phyloP scores from a whole-genome alignment of 805 yeast species.

The Lipomyces japonicus region DNA sequence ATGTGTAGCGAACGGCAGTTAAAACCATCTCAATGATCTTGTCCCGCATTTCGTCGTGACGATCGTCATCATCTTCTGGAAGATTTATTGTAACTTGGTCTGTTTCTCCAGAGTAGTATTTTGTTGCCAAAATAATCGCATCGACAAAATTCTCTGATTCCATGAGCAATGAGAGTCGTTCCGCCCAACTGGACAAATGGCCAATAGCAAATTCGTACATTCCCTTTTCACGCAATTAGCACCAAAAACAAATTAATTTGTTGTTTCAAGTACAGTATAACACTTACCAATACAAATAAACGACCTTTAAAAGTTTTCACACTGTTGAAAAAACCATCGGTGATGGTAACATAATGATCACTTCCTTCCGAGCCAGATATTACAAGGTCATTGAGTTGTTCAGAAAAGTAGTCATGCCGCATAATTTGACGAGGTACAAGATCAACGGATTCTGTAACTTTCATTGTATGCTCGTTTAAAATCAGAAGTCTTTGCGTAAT shows the following conservation, averaged over 20 bases:
- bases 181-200: slow-evolving; percentile 66
- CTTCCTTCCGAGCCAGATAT: slow-evolving; percentile 25
- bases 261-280: too few relatives aligned
- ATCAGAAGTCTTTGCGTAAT: slow-evolving; percentile 46
- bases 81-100: slow-evolving; percentile 55
- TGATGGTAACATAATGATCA: slow-evolving; percentile 32
- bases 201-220: slow-evolving; percentile 55
- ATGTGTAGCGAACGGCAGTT: slow-evolving; percentile 48
- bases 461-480: slow-evolving; percentile 43
- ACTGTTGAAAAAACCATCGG: slow-evolving; percentile 40
- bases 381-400: slow-evolving; percentile 22
- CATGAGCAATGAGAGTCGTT: slow-evolving; percentile 49
- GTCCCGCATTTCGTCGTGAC: slow-evolving; percentile 50
- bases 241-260: too few relatives aligned
- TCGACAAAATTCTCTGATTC: slow-evolving; percentile 47
- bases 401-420: slow-evolving; percentile 36
- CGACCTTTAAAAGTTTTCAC: slow-evolving; percentile 44
- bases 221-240: slow-evolving; percentile 8
- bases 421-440: slow-evolving; percentile 43
- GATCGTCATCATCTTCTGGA: slow-evolving; percentile 44
- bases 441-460: slow-evolving; percentile 40
- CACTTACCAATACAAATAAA: slow-evolving; percentile 50
- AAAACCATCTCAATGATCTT: slow-evolving; percentile 56
- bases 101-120: slow-evolving; percentile 49
- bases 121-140: slow-evolving; percentile 56